These are phyloP conservation scores for Triticum timopheevii DNA, from an alignment of 176 grass and related monocot species.

Conservation along the genomic window DNA sequence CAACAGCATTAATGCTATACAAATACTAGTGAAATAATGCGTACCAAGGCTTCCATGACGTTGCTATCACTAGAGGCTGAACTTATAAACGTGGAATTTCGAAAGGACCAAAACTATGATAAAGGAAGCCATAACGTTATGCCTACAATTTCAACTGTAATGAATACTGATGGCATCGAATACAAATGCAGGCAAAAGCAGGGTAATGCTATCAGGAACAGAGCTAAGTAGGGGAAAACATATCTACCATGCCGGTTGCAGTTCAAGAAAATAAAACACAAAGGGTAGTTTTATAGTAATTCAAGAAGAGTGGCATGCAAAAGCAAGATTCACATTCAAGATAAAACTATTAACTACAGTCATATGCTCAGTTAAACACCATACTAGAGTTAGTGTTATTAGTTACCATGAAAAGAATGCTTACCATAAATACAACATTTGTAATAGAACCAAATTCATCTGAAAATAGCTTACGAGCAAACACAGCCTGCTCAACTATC, in stretches of 20 bases:
- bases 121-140: background rate
- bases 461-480: slow-evolving; percentile 86
- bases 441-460: slow-evolving; percentile 87
- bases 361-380: background rate
- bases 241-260: background rate
- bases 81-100: background rate
- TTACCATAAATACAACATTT: slow-evolving; percentile 99
- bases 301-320: background rate
- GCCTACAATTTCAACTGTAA: slow-evolving; percentile 4
- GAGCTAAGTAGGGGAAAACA: background rate
- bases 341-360: background rate
- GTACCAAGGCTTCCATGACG: background rate
- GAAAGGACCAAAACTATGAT: slow-evolving; percentile 8
- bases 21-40: background rate
- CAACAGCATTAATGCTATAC: background rate
- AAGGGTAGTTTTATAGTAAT: background rate
- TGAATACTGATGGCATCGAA: slow-evolving; percentile 6
- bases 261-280: background rate
- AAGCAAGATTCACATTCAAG: background rate
- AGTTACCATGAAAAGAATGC: slow-evolving; percentile 27
- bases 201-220: background rate
- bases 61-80: background rate
- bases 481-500: slow-evolving; percentile 97
- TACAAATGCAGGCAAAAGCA: slow-evolving; percentile 17
- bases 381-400: background rate